Evolutionary conservation across 129 eudicot genomes (phyloP), one percentile per base, ranked within the genome.

Genomic region (Helianthus tuberosus): DNA sequence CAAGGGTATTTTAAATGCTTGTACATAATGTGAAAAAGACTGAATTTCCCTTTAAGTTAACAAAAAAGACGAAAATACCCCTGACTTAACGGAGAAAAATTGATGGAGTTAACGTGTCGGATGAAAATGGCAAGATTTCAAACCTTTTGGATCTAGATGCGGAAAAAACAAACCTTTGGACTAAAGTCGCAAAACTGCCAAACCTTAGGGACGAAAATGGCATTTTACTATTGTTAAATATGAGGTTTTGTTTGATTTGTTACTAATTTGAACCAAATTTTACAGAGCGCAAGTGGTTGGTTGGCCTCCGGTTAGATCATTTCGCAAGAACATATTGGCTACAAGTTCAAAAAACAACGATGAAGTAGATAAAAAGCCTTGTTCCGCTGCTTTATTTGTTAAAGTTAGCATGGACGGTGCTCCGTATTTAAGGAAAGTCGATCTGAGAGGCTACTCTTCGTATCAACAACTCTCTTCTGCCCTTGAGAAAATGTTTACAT

Each of bases 361-460:
- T 8, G 96, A 89, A 78, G 89, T 87, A 63, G 89, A 89, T 16
- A 89, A 88, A 32, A 89, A 86, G 67, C 80, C 87, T 1, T 80
- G 86, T 11, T 75, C 81, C 0, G 81, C 81, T 74, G 87, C 96
- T 62, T 77, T 87, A 50, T 85, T 87, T 76, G 90, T 89, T 11
- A 89, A 89, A 74, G 96, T 89, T 61, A 87, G 92, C 79, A 89
- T 89, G 96, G 96, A 89, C 39, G 96, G 92, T 68, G 96, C 96
- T 76, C 96, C 96, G 39, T 89, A 86, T 81, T 67, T 87, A 44
- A 84, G 96, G 81, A 89, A 89, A 72, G 96, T 89, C 61, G 96
- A 89, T 72, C 69, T 89, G 43, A 83, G 85, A 79, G 77, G 78
- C 35, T 89, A 84, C 77, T 75, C 89, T 23, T 76, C 84, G 1